Conservation (phyloP, 139 green algal species). For the Tetraselmis striata region DNA sequence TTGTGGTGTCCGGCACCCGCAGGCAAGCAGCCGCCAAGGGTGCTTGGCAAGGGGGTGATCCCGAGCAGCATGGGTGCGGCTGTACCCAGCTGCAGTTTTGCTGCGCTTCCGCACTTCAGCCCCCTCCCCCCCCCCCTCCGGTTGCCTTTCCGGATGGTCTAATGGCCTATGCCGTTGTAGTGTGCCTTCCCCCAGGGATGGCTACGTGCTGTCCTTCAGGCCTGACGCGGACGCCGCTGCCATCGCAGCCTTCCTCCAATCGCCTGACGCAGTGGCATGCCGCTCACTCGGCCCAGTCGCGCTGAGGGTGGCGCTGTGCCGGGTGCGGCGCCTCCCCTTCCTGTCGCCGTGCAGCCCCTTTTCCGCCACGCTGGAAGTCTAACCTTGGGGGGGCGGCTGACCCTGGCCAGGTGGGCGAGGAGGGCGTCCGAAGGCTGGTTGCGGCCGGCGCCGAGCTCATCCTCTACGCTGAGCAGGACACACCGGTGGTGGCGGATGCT, state of each 20-base stretch:
- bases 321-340: neutral
- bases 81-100: neutral
- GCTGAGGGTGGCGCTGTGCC: neutral
- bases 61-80: neutral
- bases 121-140: neutral
- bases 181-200: neutral
- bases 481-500: neutral
- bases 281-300: neutral
- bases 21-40: neutral
- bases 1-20: neutral
- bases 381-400: too few species aligned
- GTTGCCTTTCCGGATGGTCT: too few species aligned
- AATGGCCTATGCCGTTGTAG: too few species aligned
- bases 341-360: too few species aligned
- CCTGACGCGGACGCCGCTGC: neutral
- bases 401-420: neutral
- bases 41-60: too few species aligned
- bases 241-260: neutral
- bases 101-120: neutral
- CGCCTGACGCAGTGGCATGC: neutral
- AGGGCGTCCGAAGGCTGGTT: neutral
- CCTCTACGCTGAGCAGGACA: neutral
- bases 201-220: neutral
- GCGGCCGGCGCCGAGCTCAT: neutral
- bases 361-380: too few species aligned